Conservation (phyloP, 169 alveolate species). For the Eimeria zaria region DNA sequence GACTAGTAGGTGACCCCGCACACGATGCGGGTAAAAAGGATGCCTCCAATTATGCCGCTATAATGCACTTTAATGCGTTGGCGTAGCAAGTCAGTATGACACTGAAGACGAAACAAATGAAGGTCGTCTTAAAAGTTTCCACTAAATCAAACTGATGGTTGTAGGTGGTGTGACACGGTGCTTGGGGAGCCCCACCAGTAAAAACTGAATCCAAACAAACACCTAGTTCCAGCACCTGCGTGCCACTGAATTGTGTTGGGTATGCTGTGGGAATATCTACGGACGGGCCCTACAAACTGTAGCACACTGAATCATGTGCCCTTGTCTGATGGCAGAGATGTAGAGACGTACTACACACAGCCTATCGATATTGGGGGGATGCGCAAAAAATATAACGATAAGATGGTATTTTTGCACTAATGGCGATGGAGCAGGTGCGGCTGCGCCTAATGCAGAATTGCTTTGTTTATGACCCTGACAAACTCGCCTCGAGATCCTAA, state of each 20-base stretch:
- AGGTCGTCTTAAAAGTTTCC: background rate
- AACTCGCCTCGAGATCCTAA: background rate
- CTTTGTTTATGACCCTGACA: background rate
- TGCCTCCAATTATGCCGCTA: background rate
- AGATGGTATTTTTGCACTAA: background rate
- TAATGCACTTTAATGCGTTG: constrained; percentile 27
- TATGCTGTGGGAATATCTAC: background rate
- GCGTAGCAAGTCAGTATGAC: background rate
- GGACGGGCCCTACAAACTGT: background rate
- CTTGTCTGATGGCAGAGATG: background rate
- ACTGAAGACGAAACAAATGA: background rate
- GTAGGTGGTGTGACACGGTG: constrained; percentile 9
- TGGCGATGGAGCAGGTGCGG: background rate
- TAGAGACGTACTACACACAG: background rate
- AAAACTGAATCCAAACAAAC: background rate
- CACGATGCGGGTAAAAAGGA: background rate
- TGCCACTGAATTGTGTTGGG: background rate
- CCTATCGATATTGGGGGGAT: background rate
- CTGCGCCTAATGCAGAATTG: background rate
- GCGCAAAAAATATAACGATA: background rate
- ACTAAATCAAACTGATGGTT: background rate
- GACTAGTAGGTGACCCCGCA: constrained; percentile 67
- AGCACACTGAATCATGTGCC: background rate
- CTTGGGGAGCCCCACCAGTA: background rate
- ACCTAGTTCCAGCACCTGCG: background rate